These are phyloP conservation scores for Xanthoconium stramineum DNA, from an alignment of 768 basidiomycete genomes.

Conservation along the genomic window DNA sequence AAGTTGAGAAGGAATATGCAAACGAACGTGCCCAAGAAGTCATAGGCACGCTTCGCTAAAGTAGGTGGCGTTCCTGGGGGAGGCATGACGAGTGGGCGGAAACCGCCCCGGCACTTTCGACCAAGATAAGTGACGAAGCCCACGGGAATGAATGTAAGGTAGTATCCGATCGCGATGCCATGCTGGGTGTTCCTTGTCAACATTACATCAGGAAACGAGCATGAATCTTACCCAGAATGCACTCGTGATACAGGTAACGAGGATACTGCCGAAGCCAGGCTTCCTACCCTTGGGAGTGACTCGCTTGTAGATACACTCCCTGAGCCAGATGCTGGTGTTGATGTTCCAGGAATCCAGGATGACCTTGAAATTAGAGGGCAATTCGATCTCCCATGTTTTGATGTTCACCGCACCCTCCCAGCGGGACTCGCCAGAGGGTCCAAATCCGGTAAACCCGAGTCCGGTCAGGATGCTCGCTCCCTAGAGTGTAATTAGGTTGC, in stretches of 20 bases:
- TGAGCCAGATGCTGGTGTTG: constrained; percentile 96
- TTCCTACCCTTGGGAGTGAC: constrained; percentile 92
- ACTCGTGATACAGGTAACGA: constrained; percentile 90
- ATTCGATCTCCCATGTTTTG: constrained; percentile 73
- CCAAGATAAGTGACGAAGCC: constrained; percentile 82
- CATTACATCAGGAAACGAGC: background rate
- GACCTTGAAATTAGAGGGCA: constrained; percentile 86
- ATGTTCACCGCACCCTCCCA: constrained; percentile 95
- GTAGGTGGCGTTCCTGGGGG: constrained; percentile 38
- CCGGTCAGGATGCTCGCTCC: constrained; percentile 93
- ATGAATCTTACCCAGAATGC: constrained; percentile 81
- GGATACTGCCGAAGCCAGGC: constrained; percentile 83
- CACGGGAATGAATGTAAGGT: constrained; percentile 84
- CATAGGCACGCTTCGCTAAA: constrained; percentile 57
- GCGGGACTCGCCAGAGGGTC: constrained; percentile 58
- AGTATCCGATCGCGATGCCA: constrained; percentile 90
- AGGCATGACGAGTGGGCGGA: constrained; percentile 81
- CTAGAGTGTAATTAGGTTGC: constrained; percentile 35
- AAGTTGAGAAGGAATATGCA: constrained; percentile 78
- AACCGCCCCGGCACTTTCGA: constrained; percentile 67
- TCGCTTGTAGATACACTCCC: constrained; percentile 96
- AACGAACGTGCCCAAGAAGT: constrained; percentile 60
- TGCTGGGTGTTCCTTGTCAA: constrained; percentile 52
- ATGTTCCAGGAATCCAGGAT: constrained; percentile 95
- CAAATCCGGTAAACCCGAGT: constrained; percentile 86